These are phyloP conservation scores for Verticillium isaacii DNA, from an alignment of 2,329 filamentous ascomycete genomes.

Conservation along the genomic window DNA sequence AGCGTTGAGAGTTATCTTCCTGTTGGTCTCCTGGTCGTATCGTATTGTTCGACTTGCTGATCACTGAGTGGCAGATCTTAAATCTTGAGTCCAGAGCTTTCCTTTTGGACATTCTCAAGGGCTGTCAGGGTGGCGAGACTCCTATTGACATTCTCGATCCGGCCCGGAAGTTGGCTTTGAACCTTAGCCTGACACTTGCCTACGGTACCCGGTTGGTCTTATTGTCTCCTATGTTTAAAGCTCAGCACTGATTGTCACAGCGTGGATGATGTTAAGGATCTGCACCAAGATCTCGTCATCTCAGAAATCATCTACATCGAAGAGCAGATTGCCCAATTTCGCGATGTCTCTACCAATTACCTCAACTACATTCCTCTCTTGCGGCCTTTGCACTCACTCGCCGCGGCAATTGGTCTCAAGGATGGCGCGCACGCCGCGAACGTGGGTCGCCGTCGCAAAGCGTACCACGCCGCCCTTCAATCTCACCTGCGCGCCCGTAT, in stretches of 20 bases:
- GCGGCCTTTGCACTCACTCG: conserved; percentile 10
- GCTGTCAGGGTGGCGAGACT: conserved; percentile 46
- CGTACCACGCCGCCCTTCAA: conserved; percentile 14
- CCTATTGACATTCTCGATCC: conserved; percentile 58
- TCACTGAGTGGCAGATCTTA: not conserved
- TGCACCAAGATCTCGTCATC: conserved; percentile 9
- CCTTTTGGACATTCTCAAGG: conserved; percentile 56
- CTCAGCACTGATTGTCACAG: not conserved
- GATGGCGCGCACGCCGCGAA: conserved; percentile 4
- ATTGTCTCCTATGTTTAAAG: not conserved
- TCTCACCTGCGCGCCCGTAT: conserved; percentile 14
- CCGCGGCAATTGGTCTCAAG: conserved; percentile 4
- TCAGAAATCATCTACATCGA: conserved; percentile 17
- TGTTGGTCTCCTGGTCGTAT: not conserved
- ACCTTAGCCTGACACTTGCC: conserved; percentile 59
- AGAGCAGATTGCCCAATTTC: conserved; percentile 13
- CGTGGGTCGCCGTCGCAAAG: conserved; percentile 14
- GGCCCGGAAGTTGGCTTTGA: conserved; percentile 59
- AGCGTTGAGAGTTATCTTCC: conserved; percentile 64
- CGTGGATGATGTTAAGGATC: conserved; percentile 1
- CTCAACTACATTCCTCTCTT: conserved; percentile 17
- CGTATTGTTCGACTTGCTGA: not conserved
- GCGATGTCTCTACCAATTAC: conserved; percentile 16
- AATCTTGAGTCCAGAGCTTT: conserved; percentile 50
- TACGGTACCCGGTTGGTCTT: conserved; percentile 50